Conservation (phyloP, 2,329 filamentous ascomycete genomes). For the Penicillium italicum region DNA sequence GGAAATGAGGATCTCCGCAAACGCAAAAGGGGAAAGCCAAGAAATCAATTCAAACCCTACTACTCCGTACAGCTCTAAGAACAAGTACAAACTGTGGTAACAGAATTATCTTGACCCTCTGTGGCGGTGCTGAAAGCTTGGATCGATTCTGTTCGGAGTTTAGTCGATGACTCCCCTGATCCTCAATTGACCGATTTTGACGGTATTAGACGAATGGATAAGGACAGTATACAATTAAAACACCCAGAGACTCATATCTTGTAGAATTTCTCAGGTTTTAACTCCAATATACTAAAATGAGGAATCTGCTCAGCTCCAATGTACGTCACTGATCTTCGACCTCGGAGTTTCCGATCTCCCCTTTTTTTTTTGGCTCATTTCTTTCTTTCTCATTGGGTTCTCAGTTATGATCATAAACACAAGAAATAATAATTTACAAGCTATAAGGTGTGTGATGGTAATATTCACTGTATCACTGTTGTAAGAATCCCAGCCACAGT, state of each 20-base stretch:
- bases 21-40: neutral
- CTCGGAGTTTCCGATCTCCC: slow-evolving; percentile 13
- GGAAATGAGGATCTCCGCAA: neutral
- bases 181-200: neutral
- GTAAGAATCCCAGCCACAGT: slow-evolving; percentile 20
- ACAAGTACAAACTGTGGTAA: too few species aligned
- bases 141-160: slow-evolving; percentile 2
- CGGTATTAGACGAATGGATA: neutral
- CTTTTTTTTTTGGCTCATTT: slow-evolving; percentile 1
- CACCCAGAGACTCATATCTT: neutral
- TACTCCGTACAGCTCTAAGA: too few species aligned
- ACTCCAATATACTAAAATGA: neutral
- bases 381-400: neutral
- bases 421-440: neutral
- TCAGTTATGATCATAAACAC: too few species aligned
- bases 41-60: too few species aligned
- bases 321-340: slow-evolving; percentile 25
- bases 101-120: neutral
- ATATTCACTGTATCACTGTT: neutral
- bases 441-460: neutral
- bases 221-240: too few species aligned
- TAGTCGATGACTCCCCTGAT: neutral
- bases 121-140: slow-evolving; percentile 8
- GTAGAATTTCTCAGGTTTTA: too few species aligned
- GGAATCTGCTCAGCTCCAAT: neutral